Base-by-base conservation (phyloP, 1,284 basidiomycete genomes). In the Leccinum solheimii region DNA sequence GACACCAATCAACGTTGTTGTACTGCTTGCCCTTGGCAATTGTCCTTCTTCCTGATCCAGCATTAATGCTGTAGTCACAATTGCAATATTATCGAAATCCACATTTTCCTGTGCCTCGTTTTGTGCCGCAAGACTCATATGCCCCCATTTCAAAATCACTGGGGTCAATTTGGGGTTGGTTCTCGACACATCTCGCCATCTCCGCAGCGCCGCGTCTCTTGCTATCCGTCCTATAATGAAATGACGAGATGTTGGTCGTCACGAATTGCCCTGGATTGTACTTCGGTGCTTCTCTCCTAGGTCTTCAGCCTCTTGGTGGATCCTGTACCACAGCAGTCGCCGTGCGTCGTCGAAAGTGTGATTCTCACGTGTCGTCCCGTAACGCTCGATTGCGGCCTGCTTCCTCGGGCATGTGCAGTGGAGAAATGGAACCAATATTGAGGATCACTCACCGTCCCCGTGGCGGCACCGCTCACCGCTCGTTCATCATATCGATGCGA, bases 231-330 rank as follows among this genome's bases (percentile, higher is more conserved):
- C 30, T 54, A 65, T 64, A 69, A 69, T 69, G 71, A 72, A 68
- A 61, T 73, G 55, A 73, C 68, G 68, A 68, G 67, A 71, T 59
- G 21, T 59, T 58, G 70, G 9, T 30, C 59, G 61, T 55, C 49
- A 61, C 58, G 23, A 63, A 57, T 48, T 61, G 53, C 52, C 69
- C 71, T 72, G 61, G 66, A 70, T 72, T 57, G 68, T 56, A 68
- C 60, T 64, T 72, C 59, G 11, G 19, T 43, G 30, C 72, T 72
- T 74, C 69, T 62, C 55, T 74, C 69, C 69, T 71, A 72, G 67
- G 51, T 68, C 70, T 38, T 60, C 27, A 27, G 19, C 10, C 45
- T 34, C 13, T 36, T 52, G 67, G 69, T 73, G 69, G 72, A 72
- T 70, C 69, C 71, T 65, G 54, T 64, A 56, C 61, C 61, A 71